phyloP scores from a whole-genome alignment of 192 early-diverging fungal species.

The Backusella macrospora region DNA sequence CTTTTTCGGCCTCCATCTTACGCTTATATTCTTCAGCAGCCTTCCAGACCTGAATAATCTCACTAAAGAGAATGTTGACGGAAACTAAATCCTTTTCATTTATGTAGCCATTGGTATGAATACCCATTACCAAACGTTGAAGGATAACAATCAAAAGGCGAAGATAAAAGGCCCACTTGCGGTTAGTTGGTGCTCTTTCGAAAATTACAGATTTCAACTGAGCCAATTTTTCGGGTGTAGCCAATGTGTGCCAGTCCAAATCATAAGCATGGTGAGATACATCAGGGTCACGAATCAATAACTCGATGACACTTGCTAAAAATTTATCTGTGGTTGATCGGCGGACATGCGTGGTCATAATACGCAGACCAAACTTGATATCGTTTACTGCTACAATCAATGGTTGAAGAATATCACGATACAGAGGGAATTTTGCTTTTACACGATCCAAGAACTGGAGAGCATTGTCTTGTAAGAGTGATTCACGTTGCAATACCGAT shows the following conservation, averaged over 20 bases:
- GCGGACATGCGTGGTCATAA: conserved; percentile 43
- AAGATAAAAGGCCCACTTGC: conserved; percentile 58
- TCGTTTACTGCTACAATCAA: conserved; percentile 69
- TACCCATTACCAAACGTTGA: conserved; percentile 44
- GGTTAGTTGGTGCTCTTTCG: conserved; percentile 34
- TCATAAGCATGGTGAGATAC: conserved; percentile 34
- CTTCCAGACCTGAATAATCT: conserved; percentile 64
- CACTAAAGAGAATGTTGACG: conserved; percentile 56
- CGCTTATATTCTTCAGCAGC: conserved; percentile 62
- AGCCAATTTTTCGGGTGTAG: conserved; percentile 41
- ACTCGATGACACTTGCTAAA: conserved; percentile 39
- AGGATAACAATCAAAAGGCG: conserved; percentile 51
- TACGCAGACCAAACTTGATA: conserved; percentile 73
- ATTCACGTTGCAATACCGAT: conserved; percentile 57
- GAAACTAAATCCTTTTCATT: conserved; percentile 42
- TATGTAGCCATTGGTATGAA: conserved; percentile 47
- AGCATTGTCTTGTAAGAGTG: conserved; percentile 70
- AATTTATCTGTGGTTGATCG: conserved; percentile 19
- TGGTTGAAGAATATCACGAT: conserved; percentile 77
- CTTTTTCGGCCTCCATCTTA: conserved; percentile 51
- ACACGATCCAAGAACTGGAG: conserved; percentile 65
- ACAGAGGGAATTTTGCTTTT: conserved; percentile 68
- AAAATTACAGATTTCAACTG: conserved; percentile 52
- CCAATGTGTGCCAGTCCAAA: conserved; percentile 48
- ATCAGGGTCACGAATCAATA: conserved; percentile 44